Base-by-base conservation (phyloP, 2,329 filamentous ascomycete species). In the Sarocladiaceae sp. region DNA sequence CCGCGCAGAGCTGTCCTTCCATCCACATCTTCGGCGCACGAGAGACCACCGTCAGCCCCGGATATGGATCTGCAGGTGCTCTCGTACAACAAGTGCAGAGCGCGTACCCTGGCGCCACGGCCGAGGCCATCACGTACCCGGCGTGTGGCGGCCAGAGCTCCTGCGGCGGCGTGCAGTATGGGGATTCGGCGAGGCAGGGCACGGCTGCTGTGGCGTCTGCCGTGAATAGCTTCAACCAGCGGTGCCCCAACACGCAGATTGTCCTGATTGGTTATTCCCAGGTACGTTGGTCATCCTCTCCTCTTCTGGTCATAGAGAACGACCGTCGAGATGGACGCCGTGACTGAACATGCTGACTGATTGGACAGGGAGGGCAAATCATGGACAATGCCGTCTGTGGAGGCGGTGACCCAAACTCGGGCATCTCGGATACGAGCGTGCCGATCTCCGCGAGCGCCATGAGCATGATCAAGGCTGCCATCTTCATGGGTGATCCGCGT, bases 401-500 rank as follows among this genome's bases (percentile, higher is more conserved):
- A n/a, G 79, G 78, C 24, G 69, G 67, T 1, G 73, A 75, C 21
- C 55, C 64, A 0, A 70, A 67, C 16, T 59, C 69, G 40, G 67
- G 69, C 20, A 67, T 68, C 48, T 58, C 63, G 1, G 66, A 66
- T 37, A 67, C 70, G 2, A 63, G 65, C 0, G 61, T 70, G 1
- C 62, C 63, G 2, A 58, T 76, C 4, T 65, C 64, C 2, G 63
- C 68, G 0, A 66, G 63, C 5, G 74, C 77, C 3, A 60, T 80
- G 6, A 63, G 60, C 3, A 71, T 72, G 55, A 73, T 84, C 52
- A 81, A 80, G 59, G 81, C 76, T 0, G 77, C 73, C 12, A 81
- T 84, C 51, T 76, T 82, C 57, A 76, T 83, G 71, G 81, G 80
- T 6, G 73, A 81, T 53, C 82, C 82, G 3, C 69, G 78, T 47